Evolutionary conservation across 2,329 filamentous ascomycete species (phyloP).

Genomic region (Xylaria sp.): DNA sequence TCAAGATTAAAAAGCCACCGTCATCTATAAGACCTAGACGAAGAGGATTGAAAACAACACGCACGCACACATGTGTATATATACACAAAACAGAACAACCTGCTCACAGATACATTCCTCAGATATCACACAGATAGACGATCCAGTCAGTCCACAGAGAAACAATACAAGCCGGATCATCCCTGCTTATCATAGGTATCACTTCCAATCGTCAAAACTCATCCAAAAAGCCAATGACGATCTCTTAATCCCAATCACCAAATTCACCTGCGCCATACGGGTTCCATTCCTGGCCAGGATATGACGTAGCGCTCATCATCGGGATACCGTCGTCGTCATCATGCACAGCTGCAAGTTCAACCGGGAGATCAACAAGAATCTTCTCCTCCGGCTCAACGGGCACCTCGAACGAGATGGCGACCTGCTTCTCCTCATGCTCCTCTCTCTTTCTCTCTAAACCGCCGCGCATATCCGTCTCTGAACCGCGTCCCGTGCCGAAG

Average conservation of each 20-base stretch:
- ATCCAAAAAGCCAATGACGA: not conserved
- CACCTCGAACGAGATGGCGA: conserved; percentile 3
- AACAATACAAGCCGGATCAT: not conserved
- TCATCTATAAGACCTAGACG: not conserved
- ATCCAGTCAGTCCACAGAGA: not conserved
- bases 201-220: not conserved
- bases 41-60: not conserved
- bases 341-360: conserved; percentile 30
- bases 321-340: conserved; percentile 38
- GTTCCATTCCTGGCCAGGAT: conserved; percentile 54
- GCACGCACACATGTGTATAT: not conserved
- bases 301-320: conserved; percentile 50
- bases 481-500: too few species aligned
- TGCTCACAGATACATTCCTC: not conserved
- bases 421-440: not conserved
- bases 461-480: too few species aligned
- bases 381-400: conserved; percentile 34
- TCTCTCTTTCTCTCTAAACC: not conserved
- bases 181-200: not conserved
- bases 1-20: not conserved
- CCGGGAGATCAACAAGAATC: conserved; percentile 32
- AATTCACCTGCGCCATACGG: conserved; percentile 37
- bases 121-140: not conserved
- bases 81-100: not conserved
- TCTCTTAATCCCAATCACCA: conserved; percentile 29